Evolutionary conservation across 257 asterid species (phyloP), one percentile per base, ranked within the genome.

Genomic region (Petunia axillaris): DNA sequence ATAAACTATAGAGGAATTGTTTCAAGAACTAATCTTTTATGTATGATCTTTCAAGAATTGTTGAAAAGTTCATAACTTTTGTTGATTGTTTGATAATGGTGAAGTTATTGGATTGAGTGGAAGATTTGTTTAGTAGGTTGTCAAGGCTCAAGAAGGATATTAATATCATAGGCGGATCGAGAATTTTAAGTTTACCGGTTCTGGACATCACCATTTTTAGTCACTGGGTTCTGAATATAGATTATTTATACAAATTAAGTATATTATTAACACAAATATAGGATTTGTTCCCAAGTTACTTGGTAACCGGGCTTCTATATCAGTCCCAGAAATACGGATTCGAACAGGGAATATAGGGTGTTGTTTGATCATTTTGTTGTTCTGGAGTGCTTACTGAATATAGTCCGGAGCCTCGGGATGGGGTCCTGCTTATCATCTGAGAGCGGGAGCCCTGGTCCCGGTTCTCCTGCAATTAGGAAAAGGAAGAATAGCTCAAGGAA

Each of bases 361-460:
- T 65, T 87, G 77, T 65, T 83, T 76, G 86, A 86, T 84, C 89
- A 88, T 44, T 40, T 85, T 25, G 91, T 85, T 85, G 91, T 86
- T 87, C 94, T 92, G 95, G 97, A 92, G 91, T 92, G 97, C 91
- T 73, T 92, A 81, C 84, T 89, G 75, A 89, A 87, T 86, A 54
- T 92, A 78, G 82, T 92, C 85, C 86, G 97, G 95, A 94, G 95
- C 93, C 97, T 92, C 25, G 83, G 94, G 85, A 87, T 90, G 97
- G 97, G 97, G 85, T 92, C 93, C 95, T 92, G 97, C 89, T 85
- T 91, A 79, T 86, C 95, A 14, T 70, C 82, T 6, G 97, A 92
- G 81, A 88, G 93, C 91, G 81, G 94, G 91, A 91, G 87, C 90
- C 93, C 95, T 15, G 75, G 80, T 85, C 85, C 90, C 11, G 85